These are phyloP conservation scores for Globomyces pollinis-pini DNA, from an alignment of 192 early-diverging fungal genomes.

Conservation along the genomic window DNA sequence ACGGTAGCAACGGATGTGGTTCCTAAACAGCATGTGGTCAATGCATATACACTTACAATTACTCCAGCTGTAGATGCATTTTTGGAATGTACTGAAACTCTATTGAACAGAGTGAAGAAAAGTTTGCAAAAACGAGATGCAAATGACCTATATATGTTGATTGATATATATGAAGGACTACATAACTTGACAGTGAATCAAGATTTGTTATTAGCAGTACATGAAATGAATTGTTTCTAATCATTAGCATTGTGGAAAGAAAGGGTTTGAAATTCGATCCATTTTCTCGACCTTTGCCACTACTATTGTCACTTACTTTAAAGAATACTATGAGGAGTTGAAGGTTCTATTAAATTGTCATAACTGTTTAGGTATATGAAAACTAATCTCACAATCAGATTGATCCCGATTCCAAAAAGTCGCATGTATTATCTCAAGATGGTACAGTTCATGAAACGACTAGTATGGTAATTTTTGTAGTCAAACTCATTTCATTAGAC, in stretches of 20 bases:
- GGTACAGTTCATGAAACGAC: constrained; percentile 81
- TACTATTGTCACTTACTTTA: constrained; percentile 48
- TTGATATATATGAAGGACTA: constrained; percentile 43
- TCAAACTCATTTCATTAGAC: constrained; percentile 43
- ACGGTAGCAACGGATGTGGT: constrained; percentile 53
- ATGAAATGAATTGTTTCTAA: neutral
- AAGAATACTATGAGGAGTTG: constrained; percentile 63
- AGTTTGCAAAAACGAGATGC: constrained; percentile 33
- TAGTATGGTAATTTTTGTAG: constrained; percentile 51
- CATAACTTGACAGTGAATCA: constrained; percentile 13
- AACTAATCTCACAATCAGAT: neutral
- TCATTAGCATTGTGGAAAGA: constrained; percentile 20
- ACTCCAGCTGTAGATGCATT: constrained; percentile 38
- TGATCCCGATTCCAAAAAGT: constrained; percentile 21
- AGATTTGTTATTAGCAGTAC: constrained; percentile 6
- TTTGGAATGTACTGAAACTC: constrained; percentile 41
- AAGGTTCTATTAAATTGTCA: constrained; percentile 34
- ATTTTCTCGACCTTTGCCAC: constrained; percentile 39
- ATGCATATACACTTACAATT: constrained; percentile 40
- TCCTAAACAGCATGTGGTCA: constrained; percentile 38
- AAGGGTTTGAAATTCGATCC: constrained; percentile 39
- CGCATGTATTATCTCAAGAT: constrained; percentile 52
- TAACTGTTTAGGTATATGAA: neutral
- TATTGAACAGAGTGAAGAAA: constrained; percentile 45
- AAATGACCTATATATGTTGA: constrained; percentile 57